A percentile compares a stretch with the other conserved stretches of the same genome.
Evolutionary conservation across 2,329 filamentous ascomycete genomes (phyloP).

Genomic region (Sarocladiaceae sp.): DNA sequence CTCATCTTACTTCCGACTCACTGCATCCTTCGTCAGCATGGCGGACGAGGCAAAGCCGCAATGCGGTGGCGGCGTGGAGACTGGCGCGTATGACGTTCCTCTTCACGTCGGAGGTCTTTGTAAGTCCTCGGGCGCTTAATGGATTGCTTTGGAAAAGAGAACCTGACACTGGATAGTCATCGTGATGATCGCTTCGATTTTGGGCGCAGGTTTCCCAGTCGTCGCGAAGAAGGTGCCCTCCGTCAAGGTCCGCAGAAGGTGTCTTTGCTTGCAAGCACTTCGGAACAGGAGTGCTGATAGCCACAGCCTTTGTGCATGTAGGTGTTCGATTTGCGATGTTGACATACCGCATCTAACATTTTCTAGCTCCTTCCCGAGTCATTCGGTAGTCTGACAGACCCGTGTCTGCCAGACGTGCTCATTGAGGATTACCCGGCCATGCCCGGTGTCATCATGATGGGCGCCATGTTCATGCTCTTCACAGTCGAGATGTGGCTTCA

Average conservation of each 20-base stretch:
- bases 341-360: not conserved
- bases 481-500: constrained; percentile 60
- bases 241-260: constrained; percentile 53
- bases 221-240: constrained; percentile 51
- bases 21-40: not conserved
- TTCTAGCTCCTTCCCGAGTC: constrained; percentile 53
- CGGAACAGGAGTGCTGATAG: constrained; percentile 67
- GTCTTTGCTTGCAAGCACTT: constrained; percentile 62
- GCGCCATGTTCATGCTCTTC: constrained; percentile 56
- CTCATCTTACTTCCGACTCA: not conserved
- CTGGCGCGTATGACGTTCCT: constrained; percentile 21
- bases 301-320: constrained; percentile 70
- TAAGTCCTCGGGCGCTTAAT: constrained; percentile 14
- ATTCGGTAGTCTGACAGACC: constrained; percentile 47
- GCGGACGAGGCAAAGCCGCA: constrained; percentile 19
- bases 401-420: constrained; percentile 56
- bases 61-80: constrained; percentile 19
- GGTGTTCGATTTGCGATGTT: constrained; percentile 15
- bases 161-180: not conserved
- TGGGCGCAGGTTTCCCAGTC: constrained; percentile 48
- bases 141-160: not conserved
- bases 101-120: constrained; percentile 26
- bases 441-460: constrained; percentile 64
- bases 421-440: constrained; percentile 56
- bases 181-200: constrained; percentile 9